Evolutionary conservation across 1,284 basidiomycete genomes (phyloP).

Genomic region (Termitomyces sp.): DNA sequence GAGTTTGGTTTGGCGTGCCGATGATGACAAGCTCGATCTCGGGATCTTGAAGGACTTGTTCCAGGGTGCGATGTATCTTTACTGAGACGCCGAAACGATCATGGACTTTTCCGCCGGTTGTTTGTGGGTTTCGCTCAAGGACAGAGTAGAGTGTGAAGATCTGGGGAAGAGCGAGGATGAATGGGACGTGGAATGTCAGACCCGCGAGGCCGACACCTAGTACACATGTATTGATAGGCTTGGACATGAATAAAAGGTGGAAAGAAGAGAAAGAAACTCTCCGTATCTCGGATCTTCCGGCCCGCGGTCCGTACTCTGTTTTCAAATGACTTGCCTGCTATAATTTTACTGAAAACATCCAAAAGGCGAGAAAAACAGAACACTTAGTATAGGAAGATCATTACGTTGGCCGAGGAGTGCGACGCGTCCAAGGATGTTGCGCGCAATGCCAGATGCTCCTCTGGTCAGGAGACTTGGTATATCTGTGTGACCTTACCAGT

Average conservation of each 20-base stretch:
- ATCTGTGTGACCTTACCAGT: too few relatives aligned
- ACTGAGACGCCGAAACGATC: slow-evolving; percentile 56
- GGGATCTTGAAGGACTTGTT: slow-evolving; percentile 52
- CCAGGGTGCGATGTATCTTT: slow-evolving; percentile 51
- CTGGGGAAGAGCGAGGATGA: slow-evolving; percentile 70
- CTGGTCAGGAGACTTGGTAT: too few relatives aligned
- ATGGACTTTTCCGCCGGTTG: slow-evolving; percentile 56
- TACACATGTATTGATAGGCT: slow-evolving; percentile 65
- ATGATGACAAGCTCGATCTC: slow-evolving; percentile 69
- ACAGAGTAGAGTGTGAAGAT: slow-evolving; percentile 71
- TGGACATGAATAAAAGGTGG: slow-evolving; percentile 19
- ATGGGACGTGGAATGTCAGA: slow-evolving; percentile 76
- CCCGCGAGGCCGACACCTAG: slow-evolving; percentile 75
- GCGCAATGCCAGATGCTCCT: too few relatives aligned
- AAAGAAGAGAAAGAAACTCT: not conserved
- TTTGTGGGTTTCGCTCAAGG: slow-evolving; percentile 48
- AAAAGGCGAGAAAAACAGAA: too few relatives aligned
- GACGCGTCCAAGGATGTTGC: too few relatives aligned
- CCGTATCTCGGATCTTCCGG: not conserved
- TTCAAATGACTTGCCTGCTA: too few relatives aligned
- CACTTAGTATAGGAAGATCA: too few relatives aligned
- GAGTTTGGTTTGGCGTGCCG: slow-evolving; percentile 77
- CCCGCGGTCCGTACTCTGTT: not conserved
- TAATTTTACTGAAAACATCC: too few relatives aligned
- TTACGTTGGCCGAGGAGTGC: too few relatives aligned